Conservation (phyloP, 768 basidiomycete species). For the Mycena metata region DNA sequence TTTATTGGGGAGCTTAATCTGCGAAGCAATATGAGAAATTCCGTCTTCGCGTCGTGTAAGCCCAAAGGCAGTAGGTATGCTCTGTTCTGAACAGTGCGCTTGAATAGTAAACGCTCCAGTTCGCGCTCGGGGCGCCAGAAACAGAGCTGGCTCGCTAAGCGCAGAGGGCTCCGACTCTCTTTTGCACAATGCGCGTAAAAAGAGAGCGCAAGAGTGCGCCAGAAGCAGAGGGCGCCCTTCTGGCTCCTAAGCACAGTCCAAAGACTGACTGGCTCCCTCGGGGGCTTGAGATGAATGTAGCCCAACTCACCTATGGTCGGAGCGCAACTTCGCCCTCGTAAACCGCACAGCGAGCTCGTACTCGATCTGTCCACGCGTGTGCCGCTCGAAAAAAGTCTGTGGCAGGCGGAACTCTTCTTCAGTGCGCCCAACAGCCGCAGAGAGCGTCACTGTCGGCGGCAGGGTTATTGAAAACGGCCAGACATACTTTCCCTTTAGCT, state of each 20-base stretch:
- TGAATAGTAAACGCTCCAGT: too few relatives aligned
- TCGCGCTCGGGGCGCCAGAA: too few relatives aligned
- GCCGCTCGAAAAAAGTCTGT: conserved; percentile 55
- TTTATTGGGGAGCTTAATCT: conserved; percentile 49
- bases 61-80: too few relatives aligned
- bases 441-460: conserved; percentile 50
- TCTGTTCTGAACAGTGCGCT: too few relatives aligned
- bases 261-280: too few relatives aligned
- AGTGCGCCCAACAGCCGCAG: conserved; percentile 30
- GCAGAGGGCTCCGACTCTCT: too few relatives aligned
- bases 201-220: too few relatives aligned
- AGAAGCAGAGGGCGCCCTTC: too few relatives aligned
- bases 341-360: conserved; percentile 53
- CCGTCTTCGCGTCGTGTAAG: too few relatives aligned
- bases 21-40: neutral
- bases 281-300: too few relatives aligned
- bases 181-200: too few relatives aligned
- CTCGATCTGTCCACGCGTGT: conserved; percentile 51
- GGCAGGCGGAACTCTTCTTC: conserved; percentile 51
- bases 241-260: too few relatives aligned
- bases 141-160: neutral
- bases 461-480: conserved; percentile 58
- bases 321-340: conserved; percentile 47
- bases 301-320: conserved; percentile 51
- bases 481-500: conserved; percentile 51